Conservation (phyloP, 257 asterid genomes). For the Rhazya stricta region DNA sequence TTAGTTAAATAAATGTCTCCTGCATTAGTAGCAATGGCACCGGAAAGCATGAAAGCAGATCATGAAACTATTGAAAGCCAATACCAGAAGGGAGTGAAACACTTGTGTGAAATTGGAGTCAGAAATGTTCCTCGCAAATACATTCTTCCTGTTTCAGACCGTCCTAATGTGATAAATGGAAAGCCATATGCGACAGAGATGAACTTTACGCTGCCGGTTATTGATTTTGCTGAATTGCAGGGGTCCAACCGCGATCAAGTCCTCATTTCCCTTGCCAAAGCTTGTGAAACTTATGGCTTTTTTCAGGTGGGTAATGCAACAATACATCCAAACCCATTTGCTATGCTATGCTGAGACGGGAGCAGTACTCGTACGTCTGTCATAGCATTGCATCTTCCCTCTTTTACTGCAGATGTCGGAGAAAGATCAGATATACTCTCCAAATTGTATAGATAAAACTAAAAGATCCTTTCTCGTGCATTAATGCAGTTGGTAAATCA, state of each 20-base stretch:
- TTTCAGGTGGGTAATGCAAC: constrained; percentile 51
- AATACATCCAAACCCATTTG: no score
- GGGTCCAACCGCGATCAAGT: constrained; percentile 55
- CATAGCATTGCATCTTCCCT: no score
- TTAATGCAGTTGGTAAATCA: constrained; percentile 66
- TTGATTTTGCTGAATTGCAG: constrained; percentile 59
- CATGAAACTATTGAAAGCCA: constrained; percentile 22
- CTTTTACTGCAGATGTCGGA: no score
- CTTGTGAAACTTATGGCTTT: constrained; percentile 70
- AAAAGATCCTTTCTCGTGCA: not conserved
- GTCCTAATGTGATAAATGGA: constrained; percentile 35
- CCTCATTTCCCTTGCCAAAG: constrained; percentile 51
- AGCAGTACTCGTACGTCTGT: no score
- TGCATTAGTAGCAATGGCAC: constrained; percentile 31
- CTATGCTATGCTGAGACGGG: no score
- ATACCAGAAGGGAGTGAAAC: constrained; percentile 68
- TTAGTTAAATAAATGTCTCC: constrained; percentile 42
- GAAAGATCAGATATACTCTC: no score
- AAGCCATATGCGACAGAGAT: not conserved
- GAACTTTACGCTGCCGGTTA: constrained; percentile 51
- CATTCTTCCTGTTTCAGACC: constrained; percentile 60
- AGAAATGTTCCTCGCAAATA: constrained; percentile 60
- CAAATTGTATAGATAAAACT: not conserved
- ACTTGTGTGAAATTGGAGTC: constrained; percentile 63
- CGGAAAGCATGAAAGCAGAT: constrained; percentile 10